These are phyloP conservation scores for Thelephora terrestris DNA, from an alignment of 1,284 basidiomycete genomes.

Conservation along the genomic window DNA sequence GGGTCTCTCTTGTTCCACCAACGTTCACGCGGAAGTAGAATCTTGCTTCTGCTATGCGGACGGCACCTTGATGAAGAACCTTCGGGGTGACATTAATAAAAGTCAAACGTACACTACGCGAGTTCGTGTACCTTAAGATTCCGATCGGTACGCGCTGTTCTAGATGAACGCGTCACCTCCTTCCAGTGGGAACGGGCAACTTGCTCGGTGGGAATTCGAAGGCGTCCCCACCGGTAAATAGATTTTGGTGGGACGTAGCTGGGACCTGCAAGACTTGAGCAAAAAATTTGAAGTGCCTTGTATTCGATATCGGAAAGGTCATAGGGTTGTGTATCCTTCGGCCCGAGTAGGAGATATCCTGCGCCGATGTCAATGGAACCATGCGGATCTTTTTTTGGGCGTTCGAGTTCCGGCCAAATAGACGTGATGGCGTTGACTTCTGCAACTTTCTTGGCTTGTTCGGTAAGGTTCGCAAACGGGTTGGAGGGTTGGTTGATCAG, in stretches of 20 bases:
- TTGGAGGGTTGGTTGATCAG: slow-evolving; percentile 18
- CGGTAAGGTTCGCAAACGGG: too few relatives aligned
- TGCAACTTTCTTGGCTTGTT: too few relatives aligned
- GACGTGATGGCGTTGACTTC: slow-evolving; percentile 13
- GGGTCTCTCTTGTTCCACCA: background rate
- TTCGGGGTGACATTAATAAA: too few relatives aligned
- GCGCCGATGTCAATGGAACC: slow-evolving; percentile 8
- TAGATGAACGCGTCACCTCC: slow-evolving; percentile 9
- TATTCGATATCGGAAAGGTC: too few relatives aligned
- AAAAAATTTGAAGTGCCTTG: too few relatives aligned
- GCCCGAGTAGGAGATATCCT: slow-evolving; percentile 7
- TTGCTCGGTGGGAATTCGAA: slow-evolving; percentile 21
- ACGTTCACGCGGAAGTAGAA: slow-evolving; percentile 15
- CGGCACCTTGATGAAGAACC: background rate
- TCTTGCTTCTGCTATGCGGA: slow-evolving; percentile 15
- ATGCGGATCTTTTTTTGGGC: too few relatives aligned
- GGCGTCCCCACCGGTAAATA: slow-evolving; percentile 17
- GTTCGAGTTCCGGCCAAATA: too few relatives aligned
- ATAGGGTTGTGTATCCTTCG: background rate
- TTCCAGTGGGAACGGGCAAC: slow-evolving; percentile 18
- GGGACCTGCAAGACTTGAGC: background rate
- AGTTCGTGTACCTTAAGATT: slow-evolving; percentile 20
- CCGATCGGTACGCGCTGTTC: slow-evolving; percentile 9
- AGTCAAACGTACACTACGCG: too few relatives aligned
- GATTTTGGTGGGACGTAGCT: background rate